Evolutionary conservation across 768 basidiomycete species (phyloP).

Genomic region (Kondoa subrosea): DNA sequence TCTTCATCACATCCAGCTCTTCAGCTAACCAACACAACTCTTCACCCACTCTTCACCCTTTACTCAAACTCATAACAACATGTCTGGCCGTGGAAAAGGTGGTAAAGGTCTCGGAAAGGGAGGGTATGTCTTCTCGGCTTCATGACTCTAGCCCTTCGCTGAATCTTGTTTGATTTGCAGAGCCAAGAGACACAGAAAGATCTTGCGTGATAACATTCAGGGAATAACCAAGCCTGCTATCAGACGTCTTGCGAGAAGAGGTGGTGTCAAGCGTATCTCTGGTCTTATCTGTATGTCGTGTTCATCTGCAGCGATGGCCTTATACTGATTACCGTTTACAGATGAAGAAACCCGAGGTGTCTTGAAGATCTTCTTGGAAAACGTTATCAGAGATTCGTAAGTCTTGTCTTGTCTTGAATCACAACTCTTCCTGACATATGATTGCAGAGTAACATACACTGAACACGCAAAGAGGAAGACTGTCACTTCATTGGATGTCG

Average conservation of each 20-base stretch:
- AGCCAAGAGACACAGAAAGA: slow-evolving; percentile 52
- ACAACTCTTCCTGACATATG: neutral
- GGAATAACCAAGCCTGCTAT: slow-evolving; percentile 43
- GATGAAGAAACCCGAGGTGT: slow-evolving; percentile 89
- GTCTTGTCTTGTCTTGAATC: slow-evolving; percentile 43
- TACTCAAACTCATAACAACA: slow-evolving; percentile 34
- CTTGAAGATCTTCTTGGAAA: slow-evolving; percentile 66
- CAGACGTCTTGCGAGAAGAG: slow-evolving; percentile 82
- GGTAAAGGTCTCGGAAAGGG: slow-evolving; percentile 40
- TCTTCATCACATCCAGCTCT: slow-evolving; percentile 5
- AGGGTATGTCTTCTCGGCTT: slow-evolving; percentile 18
- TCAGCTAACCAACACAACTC: neutral
- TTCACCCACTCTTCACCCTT: neutral
- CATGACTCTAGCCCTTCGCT: neutral
- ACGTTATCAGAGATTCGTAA: slow-evolving; percentile 80
- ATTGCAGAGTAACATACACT: slow-evolving; percentile 35
- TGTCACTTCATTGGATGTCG: slow-evolving; percentile 79
- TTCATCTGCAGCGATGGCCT: slow-evolving; percentile 41
- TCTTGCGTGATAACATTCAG: slow-evolving; percentile 45
- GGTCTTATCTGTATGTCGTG: slow-evolving; percentile 40
- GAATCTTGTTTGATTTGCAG: slow-evolving; percentile 22
- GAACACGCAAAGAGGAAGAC: slow-evolving; percentile 85
- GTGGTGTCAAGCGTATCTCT: slow-evolving; percentile 93
- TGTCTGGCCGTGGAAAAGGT: slow-evolving; percentile 93
- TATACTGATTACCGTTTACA: slow-evolving; percentile 38